Conservation (phyloP, 257 asterid genomes). For the Solanum tacnaense region DNA sequence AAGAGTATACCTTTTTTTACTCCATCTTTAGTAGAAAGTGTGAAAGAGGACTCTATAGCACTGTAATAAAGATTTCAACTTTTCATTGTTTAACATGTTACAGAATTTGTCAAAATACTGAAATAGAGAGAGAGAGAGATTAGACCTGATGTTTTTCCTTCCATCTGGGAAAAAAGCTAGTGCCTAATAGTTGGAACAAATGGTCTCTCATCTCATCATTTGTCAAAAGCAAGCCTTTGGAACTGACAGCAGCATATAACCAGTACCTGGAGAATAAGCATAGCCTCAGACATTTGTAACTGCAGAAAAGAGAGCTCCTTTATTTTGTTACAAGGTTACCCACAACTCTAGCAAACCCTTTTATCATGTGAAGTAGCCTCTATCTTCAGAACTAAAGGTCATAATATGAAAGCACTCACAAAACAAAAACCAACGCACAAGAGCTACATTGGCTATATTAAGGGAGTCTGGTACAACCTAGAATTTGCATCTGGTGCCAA, state of each 20-base stretch:
- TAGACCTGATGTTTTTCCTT: slow-evolving; percentile 95
- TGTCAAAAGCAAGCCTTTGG: slow-evolving; percentile 78
- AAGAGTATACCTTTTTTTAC: not conserved
- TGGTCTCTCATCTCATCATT: slow-evolving; percentile 99
- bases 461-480: not conserved
- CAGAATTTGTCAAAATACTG: not conserved
- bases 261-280: slow-evolving; percentile 57
- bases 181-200: slow-evolving; percentile 79
- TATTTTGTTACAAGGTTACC: not conserved
- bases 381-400: not conserved
- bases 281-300: not conserved
- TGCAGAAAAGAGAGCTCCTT: not conserved
- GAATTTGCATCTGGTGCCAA: not conserved
- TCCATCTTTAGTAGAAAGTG: not conserved
- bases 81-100: not conserved
- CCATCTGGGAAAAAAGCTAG: slow-evolving; percentile 89
- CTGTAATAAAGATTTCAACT: not conserved
- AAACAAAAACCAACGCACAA: not conserved
- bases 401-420: not conserved
- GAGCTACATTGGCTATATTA: not conserved
- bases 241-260: slow-evolving; percentile 93
- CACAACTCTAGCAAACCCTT: not conserved
- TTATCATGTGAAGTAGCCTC: not conserved
- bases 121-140: not conserved
- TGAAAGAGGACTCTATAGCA: not conserved